Conservation (phyloP, 768 basidiomycete genomes). For the Boletus patriciae region DNA sequence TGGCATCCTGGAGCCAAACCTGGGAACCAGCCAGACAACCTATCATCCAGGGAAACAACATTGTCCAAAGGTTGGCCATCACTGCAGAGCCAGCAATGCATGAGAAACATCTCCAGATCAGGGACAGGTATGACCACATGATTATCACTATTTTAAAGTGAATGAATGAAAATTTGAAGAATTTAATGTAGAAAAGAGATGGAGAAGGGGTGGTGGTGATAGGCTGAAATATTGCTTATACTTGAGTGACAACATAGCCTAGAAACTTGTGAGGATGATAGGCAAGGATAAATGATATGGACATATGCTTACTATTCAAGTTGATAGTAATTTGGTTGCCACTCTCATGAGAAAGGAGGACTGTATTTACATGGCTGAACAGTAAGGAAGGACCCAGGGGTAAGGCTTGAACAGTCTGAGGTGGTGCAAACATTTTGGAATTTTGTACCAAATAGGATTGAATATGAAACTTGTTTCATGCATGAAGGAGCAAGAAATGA, state of each 20-base stretch:
- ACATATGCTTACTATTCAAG: too few relatives aligned
- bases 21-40: neutral
- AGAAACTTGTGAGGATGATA: too few relatives aligned
- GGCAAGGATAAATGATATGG: neutral
- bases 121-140: neutral
- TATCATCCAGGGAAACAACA: neutral
- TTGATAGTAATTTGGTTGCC: too few relatives aligned
- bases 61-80: neutral
- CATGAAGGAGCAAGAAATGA: neutral
- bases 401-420: slow-evolving; percentile 11
- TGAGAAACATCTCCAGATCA: neutral
- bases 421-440: neutral
- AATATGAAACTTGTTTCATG: slow-evolving; percentile 10
- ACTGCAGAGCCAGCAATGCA: neutral
- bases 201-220: neutral
- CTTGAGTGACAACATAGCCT: neutral
- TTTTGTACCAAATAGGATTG: slow-evolving; percentile 6
- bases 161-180: neutral
- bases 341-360: slow-evolving; percentile 7
- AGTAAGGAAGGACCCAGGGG: neutral
- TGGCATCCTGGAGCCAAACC: neutral
- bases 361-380: slow-evolving; percentile 2
- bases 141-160: neutral
- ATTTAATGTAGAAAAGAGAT: neutral
- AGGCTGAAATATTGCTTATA: neutral